Conservation (phyloP, 805 yeast species). For the Hanseniaspora pseudoguilliermondii region DNA sequence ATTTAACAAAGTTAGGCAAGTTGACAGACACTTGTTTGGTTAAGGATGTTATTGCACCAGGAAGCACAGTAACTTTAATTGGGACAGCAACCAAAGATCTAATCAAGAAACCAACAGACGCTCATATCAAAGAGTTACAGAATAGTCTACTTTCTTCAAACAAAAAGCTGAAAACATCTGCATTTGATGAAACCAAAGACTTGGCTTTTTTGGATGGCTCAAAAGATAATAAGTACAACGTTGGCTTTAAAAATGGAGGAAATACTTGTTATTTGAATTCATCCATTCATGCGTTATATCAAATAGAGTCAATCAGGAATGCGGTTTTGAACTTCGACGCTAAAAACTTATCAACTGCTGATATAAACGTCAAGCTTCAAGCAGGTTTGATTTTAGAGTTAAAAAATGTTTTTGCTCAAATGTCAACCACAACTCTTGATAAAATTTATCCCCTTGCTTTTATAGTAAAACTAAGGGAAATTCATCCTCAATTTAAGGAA, state of each 20-base stretch:
- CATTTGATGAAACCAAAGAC: slow-evolving; percentile 27
- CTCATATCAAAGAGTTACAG: slow-evolving; percentile 5
- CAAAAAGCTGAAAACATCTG: slow-evolving; percentile 5
- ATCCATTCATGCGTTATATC: slow-evolving; percentile 73
- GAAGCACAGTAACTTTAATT: slow-evolving; percentile 68
- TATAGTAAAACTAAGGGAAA: slow-evolving; percentile 48
- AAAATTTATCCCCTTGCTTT: slow-evolving; percentile 60
- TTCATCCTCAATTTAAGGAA: slow-evolving; percentile 84
- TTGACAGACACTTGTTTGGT: slow-evolving; percentile 49
- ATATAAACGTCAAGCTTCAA: slow-evolving; percentile 27
- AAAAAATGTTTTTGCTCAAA: slow-evolving; percentile 32
- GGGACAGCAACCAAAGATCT: slow-evolving; percentile 74
- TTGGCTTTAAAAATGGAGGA: slow-evolving; percentile 84
- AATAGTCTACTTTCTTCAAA: background rate
- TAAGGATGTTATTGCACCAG: slow-evolving; percentile 44
- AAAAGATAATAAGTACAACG: slow-evolving; percentile 27
- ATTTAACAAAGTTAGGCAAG: slow-evolving; percentile 81
- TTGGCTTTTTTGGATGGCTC: slow-evolving; percentile 60
- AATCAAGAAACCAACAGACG: slow-evolving; percentile 33
- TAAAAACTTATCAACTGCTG: slow-evolving; percentile 36
- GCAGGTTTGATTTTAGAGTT: slow-evolving; percentile 37
- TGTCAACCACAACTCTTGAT: slow-evolving; percentile 30
- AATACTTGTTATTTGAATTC: slow-evolving; percentile 93
- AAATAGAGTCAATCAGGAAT: slow-evolving; percentile 59
- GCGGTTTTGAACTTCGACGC: slow-evolving; percentile 44